Evolutionary conservation across 805 yeast genomes (phyloP), one percentile per base, ranked within the genome.

Genomic region (Kluyveromyces wickerhamii): DNA sequence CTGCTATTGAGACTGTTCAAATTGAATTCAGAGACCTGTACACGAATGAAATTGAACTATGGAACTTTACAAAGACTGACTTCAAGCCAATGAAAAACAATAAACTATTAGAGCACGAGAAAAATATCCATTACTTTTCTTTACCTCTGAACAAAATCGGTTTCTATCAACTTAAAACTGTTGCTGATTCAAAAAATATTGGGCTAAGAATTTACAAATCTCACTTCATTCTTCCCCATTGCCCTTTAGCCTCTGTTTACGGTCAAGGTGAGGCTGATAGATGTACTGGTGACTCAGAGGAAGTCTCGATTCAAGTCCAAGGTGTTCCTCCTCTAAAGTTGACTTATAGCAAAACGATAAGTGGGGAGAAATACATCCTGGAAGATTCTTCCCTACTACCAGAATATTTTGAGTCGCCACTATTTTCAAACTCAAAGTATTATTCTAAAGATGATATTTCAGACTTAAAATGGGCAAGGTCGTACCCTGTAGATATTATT

Each of bases 281-380:
- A 43, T 92, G 97, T 62, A 60, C 77, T 22, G 84, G 79, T 21
- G 74, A 68, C 12, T 33, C 54, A 3, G 83, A 76, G 43, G 59
- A 68, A 15, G 58, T 78, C 1, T 58, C 59, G 10, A 66, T 89
- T 21, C 63, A 69, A 2, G 71, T 79, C 1, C 58, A 64, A 13
- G 96, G 97, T 35, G 82, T 86, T 2, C 79, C 89, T 1, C 97
- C 98, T 0, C 57, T 82, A 38, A 71, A 70, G 15, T 59, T 82
- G 22, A 62, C 65, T 27, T 79, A 79, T 49, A 69, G 67, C 29
- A 75, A 74, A 40, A 46, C 63, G 11, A 53, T 69, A 15, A 59
- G 61, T 37, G 63, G 52, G 18, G 48, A 60, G 16, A 32, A 36
- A 7, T 42, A 45, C 18, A 37, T 46, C 2, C 54, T 37, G 32